Percentiles rank a stretch among this genome's conserved stretches.
These are phyloP conservation scores for Stenogyne calaminthoides DNA, from an alignment of 305 asterid genomes.

Conservation along the genomic window DNA sequence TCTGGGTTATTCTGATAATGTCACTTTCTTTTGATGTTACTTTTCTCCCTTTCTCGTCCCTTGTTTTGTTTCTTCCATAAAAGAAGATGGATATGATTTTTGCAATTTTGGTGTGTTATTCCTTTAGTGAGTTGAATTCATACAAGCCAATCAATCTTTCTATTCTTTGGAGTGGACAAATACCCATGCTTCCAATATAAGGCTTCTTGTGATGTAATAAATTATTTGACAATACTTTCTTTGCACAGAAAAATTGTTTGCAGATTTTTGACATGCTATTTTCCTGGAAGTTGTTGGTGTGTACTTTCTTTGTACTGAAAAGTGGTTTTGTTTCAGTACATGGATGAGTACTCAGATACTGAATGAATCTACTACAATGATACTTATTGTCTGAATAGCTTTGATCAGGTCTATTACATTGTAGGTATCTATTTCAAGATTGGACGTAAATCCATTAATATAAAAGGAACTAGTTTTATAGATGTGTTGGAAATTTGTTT, in stretches of 20 bases:
- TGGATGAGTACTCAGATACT: not conserved
- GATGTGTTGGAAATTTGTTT: not conserved
- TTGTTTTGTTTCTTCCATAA: not conserved
- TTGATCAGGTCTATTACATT: not conserved
- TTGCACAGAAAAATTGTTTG: not conserved
- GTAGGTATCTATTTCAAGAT: not conserved
- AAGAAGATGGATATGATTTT: slow-evolving; percentile 12
- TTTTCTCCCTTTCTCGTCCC: not conserved
- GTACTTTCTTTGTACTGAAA: not conserved
- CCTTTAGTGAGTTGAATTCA: not conserved
- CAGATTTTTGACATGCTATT: not conserved
- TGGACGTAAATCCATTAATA: not conserved
- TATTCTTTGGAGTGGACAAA: not conserved
- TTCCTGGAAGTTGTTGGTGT: not conserved
- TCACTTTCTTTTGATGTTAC: slow-evolving; percentile 13
- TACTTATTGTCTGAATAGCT: not conserved
- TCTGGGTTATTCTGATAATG: slow-evolving; percentile 12
- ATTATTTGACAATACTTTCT: not conserved
- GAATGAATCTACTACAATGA: not conserved
- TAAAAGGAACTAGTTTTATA: not conserved
- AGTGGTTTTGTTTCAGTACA: not conserved
- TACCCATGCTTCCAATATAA: not conserved
- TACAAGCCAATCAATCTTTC: not conserved
- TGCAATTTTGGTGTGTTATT: not conserved
- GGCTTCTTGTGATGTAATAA: not conserved